These are phyloP conservation scores for Amphirosellinia nigrospora DNA, from an alignment of 495 filamentous ascomycete species.

Conservation along the genomic window DNA sequence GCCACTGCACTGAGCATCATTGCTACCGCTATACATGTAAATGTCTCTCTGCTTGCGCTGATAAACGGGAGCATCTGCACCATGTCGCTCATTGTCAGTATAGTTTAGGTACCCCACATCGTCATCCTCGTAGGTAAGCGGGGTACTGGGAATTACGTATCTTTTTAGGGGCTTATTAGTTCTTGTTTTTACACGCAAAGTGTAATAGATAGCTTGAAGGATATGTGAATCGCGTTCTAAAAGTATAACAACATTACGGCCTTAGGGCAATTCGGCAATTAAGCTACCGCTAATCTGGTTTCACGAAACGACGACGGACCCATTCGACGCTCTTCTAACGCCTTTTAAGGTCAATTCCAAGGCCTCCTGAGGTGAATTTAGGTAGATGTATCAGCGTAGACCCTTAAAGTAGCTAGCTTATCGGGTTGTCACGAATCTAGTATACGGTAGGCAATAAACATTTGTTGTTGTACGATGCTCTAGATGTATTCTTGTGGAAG, in stretches of 20 bases:
- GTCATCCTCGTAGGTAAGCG: neutral
- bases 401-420: no score
- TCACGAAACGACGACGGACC: neutral
- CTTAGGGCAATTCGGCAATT: neutral
- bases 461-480: no score
- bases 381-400: no score
- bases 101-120: neutral
- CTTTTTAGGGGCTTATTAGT: no score
- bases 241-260: neutral
- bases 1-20: neutral
- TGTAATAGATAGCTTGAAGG: no score
- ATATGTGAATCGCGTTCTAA: no score
- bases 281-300: neutral
- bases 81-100: neutral
- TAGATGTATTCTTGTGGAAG: no score
- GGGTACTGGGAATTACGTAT: neutral
- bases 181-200: no score
- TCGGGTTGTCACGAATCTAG: no score
- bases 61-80: neutral
- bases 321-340: neutral
- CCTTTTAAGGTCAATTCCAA: neutral
- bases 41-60: neutral
- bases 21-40: neutral
- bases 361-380: neutral
- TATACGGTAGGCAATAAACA: no score